phyloP scores from a whole-genome alignment of 305 asterid species.

The Striga hermonthica region DNA sequence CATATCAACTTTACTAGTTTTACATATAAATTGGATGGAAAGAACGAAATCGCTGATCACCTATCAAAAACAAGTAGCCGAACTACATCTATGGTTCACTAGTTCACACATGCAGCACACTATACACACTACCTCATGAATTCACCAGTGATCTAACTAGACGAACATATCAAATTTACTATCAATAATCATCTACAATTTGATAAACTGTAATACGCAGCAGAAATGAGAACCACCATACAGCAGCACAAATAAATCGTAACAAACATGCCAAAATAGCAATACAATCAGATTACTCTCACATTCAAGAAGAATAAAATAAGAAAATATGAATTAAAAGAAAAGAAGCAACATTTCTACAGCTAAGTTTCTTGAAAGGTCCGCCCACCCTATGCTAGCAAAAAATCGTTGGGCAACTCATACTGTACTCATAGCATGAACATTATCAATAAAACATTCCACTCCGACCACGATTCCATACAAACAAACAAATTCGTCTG shows the following conservation, averaged over 20 bases:
- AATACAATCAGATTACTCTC: slow-evolving; percentile 7
- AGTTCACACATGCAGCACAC: no score
- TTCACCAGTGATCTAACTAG: no score
- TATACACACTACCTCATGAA: no score
- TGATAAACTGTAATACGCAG: neutral
- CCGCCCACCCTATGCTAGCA: neutral
- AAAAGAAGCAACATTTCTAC: neutral
- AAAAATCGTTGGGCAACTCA: slow-evolving; percentile 4
- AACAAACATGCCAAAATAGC: neutral
- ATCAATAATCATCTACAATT: neutral
- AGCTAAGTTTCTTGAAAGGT: slow-evolving; percentile 1
- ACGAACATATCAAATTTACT: neutral
- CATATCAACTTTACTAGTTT: neutral
- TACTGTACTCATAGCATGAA: neutral
- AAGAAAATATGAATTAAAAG: neutral
- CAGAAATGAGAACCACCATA: neutral
- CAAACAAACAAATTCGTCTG: slow-evolving; percentile 1
- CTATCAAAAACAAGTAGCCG: no score
- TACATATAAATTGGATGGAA: no score
- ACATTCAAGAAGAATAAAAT: neutral
- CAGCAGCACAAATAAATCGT: neutral
- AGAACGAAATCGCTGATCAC: no score
- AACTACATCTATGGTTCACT: no score
- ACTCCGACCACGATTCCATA: slow-evolving; percentile 15
- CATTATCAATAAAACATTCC: neutral